Percentiles rank a stretch among this genome's conserved stretches.
These are phyloP conservation scores for Brassica incana DNA, from an alignment of 345 rosid species.

Conservation along the genomic window DNA sequence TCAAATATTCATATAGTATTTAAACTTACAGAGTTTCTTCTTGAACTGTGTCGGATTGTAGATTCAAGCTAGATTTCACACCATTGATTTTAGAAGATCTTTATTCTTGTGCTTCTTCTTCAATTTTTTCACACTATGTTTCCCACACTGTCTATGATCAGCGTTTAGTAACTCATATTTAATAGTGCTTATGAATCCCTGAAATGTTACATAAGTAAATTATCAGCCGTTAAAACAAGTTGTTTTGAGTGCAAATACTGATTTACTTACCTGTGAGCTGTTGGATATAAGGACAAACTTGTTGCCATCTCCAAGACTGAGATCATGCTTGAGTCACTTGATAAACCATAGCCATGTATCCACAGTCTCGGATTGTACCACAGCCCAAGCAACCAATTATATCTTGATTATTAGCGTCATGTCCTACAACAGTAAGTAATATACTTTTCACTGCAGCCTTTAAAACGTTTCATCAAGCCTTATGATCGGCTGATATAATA, in stretches of 20 bases:
- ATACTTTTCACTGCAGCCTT: neutral
- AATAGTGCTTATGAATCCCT: neutral
- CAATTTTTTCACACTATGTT: neutral
- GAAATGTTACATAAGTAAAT: neutral
- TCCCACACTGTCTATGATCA: neutral
- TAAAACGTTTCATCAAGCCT: neutral
- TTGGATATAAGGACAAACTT: no score
- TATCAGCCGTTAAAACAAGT: no score
- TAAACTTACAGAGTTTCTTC: neutral
- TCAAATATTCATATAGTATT: neutral
- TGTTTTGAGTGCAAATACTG: no score
- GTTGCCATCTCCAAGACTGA: no score
- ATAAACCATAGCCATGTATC: neutral
- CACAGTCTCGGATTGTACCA: neutral
- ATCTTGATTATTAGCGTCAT: neutral
- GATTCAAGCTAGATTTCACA: neutral
- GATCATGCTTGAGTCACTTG: neutral
- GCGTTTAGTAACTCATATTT: neutral
- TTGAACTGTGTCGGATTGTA: neutral
- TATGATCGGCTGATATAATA: neutral
- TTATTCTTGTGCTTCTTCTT: neutral
- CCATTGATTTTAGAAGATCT: neutral
- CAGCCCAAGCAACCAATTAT: neutral
- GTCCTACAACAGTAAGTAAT: neutral
- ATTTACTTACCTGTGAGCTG: no score